Evolutionary conservation across 2,329 filamentous ascomycete genomes (phyloP), one percentile per base, ranked within the genome.

Genomic region (Cladophialophora yegresii): DNA sequence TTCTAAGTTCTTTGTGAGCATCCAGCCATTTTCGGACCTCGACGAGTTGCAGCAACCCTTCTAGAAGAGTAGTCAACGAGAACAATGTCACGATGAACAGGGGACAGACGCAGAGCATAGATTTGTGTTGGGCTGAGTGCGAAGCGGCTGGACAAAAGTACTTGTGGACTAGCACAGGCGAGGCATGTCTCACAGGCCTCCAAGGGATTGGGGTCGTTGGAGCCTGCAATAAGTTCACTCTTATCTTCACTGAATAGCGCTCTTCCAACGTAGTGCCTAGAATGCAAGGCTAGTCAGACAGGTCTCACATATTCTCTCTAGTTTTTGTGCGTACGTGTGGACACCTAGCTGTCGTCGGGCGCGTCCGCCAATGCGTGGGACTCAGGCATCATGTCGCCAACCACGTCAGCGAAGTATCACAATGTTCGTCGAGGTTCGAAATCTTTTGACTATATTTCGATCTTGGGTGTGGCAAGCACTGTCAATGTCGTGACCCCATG

Each of bases 1-100:
- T 97, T 97, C 90, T 97, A 96, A 89, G 87, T 57, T 40, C 23
- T 28, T 64, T 55, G 57, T 50, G 32, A 58, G 58, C 58, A 66
- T 66, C 54, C 50, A 53, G 59, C 55, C 58, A 64, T 66, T 61
- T 51, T 68, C 65, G 66, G 43, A 57, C 28, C 54, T 61, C 30
- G n/a, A 50, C 45, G 26, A 47, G 55, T 53, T 61, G 63, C 66
- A 66, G 66, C 64, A 63, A 65, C 62, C 64, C 64, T 64, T 66
- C 64, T 66, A 64, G 62, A 68, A 40, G 61, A 65, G 43, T 54
- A 53, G 64, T 63, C 61, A 64, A 69, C 65, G 67, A 68, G 30
- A 57, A 67, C 63, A 69, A 69, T 64, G 66, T 61, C 58, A 59
- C 65, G 66, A 68, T 63, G 67, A 68, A 53, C 56, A 43, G 51